Evolutionary conservation across 192 early-diverging fungal genomes (phyloP), one percentile per base, ranked within the genome.

Genomic region (Rhizophagus clarus): DNA sequence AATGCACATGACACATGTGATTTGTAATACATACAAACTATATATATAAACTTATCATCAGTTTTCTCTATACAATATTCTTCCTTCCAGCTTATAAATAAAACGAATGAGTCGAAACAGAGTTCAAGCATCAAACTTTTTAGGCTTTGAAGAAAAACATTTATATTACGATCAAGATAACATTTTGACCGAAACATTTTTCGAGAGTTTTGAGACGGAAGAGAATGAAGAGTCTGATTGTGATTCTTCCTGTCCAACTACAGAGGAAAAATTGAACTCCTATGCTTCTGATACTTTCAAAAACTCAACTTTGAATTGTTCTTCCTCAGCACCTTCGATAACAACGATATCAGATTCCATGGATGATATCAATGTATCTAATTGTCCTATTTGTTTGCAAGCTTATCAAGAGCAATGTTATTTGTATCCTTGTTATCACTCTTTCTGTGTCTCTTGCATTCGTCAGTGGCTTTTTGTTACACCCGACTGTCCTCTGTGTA

Each of bases 401-500:
- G 31, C 20, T 31, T 67, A 31, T 29, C 64, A 67, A 67, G 64
- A 67, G 26, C 26, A 31, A 29, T 31, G 64, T 29, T 67, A 67
- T 67, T 29, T 67, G 31, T 14, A 67, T 14, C 29, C 64, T 67
- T 67, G 64, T 67, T 67, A 67, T 67, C 64, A 67, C 31, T 20
- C 64, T 67, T 67, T 67, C 12, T 67, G 64, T 31, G 28, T 67
- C 29, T 67, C 64, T 67, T 67, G 64, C 31, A 67, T 67, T 20
- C 64, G 28, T 31, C 26, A 17, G 2, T 67, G 64, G 64, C 64
- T 67, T 17, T 67, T 8, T 9, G 24, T 67, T 67, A 31, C 64
- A 17, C 64, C 64, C 5, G 24, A 67, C 26, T 67, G 64, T 67
- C 64, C 64, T 10, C 17, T 67, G 4, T 67, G 64, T 20, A 67